Evolutionary conservation across 1,139 yeast genomes (phyloP), one percentile per base, ranked within the genome.

Genomic region (Protomyces inouyei): DNA sequence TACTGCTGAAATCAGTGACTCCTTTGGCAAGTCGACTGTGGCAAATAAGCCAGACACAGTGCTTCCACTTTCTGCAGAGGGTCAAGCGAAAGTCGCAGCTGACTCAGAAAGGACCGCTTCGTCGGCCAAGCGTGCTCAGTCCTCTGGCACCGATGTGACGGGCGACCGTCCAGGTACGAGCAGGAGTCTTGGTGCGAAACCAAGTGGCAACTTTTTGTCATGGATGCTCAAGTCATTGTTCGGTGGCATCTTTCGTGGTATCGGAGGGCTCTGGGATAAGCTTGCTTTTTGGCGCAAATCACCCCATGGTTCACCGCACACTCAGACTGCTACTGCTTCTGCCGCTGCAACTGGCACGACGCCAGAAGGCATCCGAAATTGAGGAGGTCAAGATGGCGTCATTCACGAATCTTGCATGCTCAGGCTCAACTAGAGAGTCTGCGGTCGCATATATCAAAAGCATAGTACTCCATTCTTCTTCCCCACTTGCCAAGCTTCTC

Each of bases 221-320:
- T 59, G 54, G 52, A 59, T 59, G 52, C 54, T 59, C 52, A 25
- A 43, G 12, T 52, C 63, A 8, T 52, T 59, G 4, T 59, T 59
- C 40, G 63, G 63, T 14, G 63, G 63, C n/a, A 43, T 59, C 12
- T 59, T 59, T 52, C 36, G 43, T 25, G 63, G 63, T 32, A 28
- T 59, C 53, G 43, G 57, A 18, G 25, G 21, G 9, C n/a, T 59
- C 9, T 52, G 52, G 16, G 55, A 59, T 16, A 59, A 59, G 46
- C 63, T 59, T 12, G 63, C 63, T 12, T 59, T 59, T 18, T 59
- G 63, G 63, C 52, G 63, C 23, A 52, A 40, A 21, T 28, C n/a
- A 28, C 63, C 63, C 12, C 28, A 55, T 9, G 48, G 48, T 10
- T 43, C 48, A n/a, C 48, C 48, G 3, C 48, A 43, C 18, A n/a